These are phyloP conservation scores for Pinus tabuliformis DNA, from an alignment of 75 land plant genomes.

Conservation along the genomic window DNA sequence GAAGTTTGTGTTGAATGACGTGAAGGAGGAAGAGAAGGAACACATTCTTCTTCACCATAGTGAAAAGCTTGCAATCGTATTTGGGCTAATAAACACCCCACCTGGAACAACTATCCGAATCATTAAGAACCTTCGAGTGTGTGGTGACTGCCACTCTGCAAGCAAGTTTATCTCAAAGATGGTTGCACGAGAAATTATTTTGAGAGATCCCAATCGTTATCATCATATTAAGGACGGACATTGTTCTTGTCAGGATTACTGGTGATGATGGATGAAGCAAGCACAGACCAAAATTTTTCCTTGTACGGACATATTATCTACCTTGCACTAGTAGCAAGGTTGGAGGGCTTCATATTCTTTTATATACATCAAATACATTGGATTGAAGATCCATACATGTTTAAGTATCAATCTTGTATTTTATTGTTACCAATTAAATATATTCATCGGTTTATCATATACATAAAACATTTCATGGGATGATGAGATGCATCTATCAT, in stretches of 20 bases:
- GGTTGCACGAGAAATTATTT: slow-evolving; percentile 34
- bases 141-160: slow-evolving; percentile 48
- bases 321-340: too few relatives aligned
- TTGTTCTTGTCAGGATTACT: slow-evolving; percentile 43
- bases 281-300: too few relatives aligned
- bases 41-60: slow-evolving; percentile 40
- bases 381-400: too few relatives aligned
- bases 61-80: slow-evolving; percentile 71
- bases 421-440: too few relatives aligned
- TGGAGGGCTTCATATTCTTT: too few relatives aligned
- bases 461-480: too few relatives aligned
- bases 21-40: slow-evolving; percentile 21
- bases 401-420: too few relatives aligned
- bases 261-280: slow-evolving; percentile 15
- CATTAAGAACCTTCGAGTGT: slow-evolving; percentile 56
- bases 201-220: slow-evolving; percentile 52
- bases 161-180: slow-evolving; percentile 32
- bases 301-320: too few relatives aligned
- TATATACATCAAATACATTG: too few relatives aligned
- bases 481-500: too few relatives aligned
- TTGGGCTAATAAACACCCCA: slow-evolving; percentile 39
- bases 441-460: too few relatives aligned
- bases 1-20: slow-evolving; percentile 12
- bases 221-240: slow-evolving; percentile 39
- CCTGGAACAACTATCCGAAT: slow-evolving; percentile 42